These are phyloP conservation scores for Penicillium sp. DNA, from an alignment of 2,329 filamentous ascomycete species.

Conservation along the genomic window DNA sequence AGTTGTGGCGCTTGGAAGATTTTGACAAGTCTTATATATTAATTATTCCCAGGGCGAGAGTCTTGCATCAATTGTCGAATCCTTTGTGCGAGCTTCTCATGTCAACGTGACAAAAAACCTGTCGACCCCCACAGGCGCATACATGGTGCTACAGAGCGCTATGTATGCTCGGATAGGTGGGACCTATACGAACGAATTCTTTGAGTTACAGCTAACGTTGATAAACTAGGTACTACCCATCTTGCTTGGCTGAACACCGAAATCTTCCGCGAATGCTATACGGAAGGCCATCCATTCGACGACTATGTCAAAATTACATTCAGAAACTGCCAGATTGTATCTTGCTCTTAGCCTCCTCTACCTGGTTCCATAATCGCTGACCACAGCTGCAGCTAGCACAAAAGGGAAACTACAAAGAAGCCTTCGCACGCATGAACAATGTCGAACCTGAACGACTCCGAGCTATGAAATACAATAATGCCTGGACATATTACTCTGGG, in stretches of 20 bases:
- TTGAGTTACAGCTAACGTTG: not conserved
- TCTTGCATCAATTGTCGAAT: conserved; percentile 66
- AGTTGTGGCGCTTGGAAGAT: conserved; percentile 33
- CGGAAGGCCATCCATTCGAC: conserved; percentile 64
- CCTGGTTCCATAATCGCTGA: not conserved
- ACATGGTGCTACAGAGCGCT: conserved; percentile 70
- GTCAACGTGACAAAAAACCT: conserved; percentile 76
- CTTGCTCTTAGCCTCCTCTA: conserved; percentile 4
- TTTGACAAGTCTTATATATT: conserved; percentile 7
- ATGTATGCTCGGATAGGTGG: conserved; percentile 74
- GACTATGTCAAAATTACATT: conserved; percentile 76
- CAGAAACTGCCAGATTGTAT: conserved; percentile 64
- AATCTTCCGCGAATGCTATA: conserved; percentile 73
- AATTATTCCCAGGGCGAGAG: conserved; percentile 52
- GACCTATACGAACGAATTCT: not conserved
- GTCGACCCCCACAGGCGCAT: conserved; percentile 69
- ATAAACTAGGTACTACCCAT: conserved; percentile 50
- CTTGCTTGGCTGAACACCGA: conserved; percentile 63
- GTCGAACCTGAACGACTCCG: conserved; percentile 64
- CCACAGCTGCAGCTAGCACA: conserved; percentile 51
- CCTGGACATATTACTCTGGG: conserved; percentile 45
- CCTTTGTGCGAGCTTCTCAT: conserved; percentile 78
- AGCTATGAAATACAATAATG: conserved; percentile 73
- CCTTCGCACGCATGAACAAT: conserved; percentile 59
- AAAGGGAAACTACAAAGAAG: conserved; percentile 70